Evolutionary conservation across 2,329 filamentous ascomycete species (phyloP).

Genomic region (Beauveria sp.): DNA sequence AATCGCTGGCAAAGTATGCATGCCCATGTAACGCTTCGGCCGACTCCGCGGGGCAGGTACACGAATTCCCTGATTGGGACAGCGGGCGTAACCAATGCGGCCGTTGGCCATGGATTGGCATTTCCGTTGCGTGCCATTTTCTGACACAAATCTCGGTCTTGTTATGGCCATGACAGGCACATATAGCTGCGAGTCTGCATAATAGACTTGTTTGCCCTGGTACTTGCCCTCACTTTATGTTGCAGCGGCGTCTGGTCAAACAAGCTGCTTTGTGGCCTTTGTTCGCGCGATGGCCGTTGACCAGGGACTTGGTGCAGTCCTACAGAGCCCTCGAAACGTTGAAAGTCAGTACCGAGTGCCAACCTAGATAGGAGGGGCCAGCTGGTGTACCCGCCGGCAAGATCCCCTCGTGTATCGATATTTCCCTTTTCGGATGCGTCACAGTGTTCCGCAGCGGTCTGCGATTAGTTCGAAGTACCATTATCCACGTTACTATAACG

Average conservation of each 20-base stretch:
- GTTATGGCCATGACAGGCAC: no score
- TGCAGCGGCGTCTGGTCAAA: neutral
- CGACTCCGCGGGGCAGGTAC: neutral
- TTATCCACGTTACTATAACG: no score
- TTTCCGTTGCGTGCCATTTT: no score
- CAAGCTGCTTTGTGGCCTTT: neutral
- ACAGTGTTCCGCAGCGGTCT: neutral
- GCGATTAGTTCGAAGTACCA: neutral
- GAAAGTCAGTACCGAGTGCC: no score
- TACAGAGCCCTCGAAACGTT: no score
- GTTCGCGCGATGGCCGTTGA: no score
- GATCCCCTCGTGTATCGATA: neutral
- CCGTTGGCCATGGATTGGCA: neutral
- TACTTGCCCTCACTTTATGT: no score
- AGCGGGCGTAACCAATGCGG: neutral
- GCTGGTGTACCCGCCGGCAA: neutral
- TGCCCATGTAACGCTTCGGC: neutral
- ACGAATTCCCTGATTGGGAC: slow-evolving; percentile 8
- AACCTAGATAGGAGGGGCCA: no score
- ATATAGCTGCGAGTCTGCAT: no score
- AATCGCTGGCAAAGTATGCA: neutral
- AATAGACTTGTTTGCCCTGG: no score
- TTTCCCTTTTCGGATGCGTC: neutral
- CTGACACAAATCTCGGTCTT: no score
- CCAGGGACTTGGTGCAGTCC: no score